Evolutionary conservation across 177 flowering plant species (phyloP), one percentile per base, ranked within the genome.

Genomic region (Vitis hybrid): DNA sequence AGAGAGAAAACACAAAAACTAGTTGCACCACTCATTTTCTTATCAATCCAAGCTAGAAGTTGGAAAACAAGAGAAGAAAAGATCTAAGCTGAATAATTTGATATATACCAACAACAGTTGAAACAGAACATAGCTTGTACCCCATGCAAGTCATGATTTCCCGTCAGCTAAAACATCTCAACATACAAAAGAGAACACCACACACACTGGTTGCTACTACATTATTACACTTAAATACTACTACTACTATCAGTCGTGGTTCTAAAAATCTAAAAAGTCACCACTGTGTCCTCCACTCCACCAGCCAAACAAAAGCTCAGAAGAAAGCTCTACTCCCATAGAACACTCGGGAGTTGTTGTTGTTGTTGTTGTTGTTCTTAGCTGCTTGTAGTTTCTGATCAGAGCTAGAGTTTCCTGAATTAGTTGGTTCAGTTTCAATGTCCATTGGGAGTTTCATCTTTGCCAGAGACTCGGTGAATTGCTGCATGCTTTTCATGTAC

Each of bases 391-490:
- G 21, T 50, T 88, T 88, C 82, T 84, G 76, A 60, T 83, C 93
- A 50, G 90, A 70, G 70, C 79, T 80, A 5, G 90, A 86, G 70
- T 82, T 79, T 64, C 72, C 89, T 2, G 90, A 79, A 64, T 73
- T 79, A 31, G 84, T 48, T 18, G 82, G 72, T 49, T 80, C 86
- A 59, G 72, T 80, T 31, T 85, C 92, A 16, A 84, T 57, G 77
- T 95, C 97, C 82, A 92, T 15, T n/a, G 98, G 99, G 49, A 95
- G 97, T 83, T 95, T 93, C 99, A 95, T 95, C 73, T 93, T 91
- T 1, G 95, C 97, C 77, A 94, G 73, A 3, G 97, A 92, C 68
- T 90, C 97, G 1, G 95, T 90, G 66, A 84, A 90, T 70, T 92
- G 91, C 83, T 92, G 94, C 98, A 92, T 90, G 76, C 98, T 88